Evolutionary conservation across 257 asterid genomes (phyloP), one percentile per base, ranked within the genome.

Genomic region (Nicotiana benthamiana): DNA sequence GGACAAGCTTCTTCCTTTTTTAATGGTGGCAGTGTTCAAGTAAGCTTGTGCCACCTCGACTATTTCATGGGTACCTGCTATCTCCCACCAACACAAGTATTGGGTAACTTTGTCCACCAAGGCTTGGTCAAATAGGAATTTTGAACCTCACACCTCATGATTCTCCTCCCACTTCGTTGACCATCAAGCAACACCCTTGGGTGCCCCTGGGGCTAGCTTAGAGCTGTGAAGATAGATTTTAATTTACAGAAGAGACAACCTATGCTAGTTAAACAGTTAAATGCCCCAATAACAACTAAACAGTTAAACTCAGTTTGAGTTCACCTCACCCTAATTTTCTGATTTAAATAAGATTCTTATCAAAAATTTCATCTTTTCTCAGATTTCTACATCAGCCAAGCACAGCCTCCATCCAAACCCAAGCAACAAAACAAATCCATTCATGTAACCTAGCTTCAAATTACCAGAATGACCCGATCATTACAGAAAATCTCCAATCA

Each of bases 391-490:
- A 43, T 70, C 77, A 46, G 16, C 79, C 46, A 48, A 72, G 24
- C 78, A 74, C 61, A 26, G 16, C 79, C 60, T 72, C 77, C 77
- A 72, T 72, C 77, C 36, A 72, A 52, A 52, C 57, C 57, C 57
- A 52, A 52, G 57, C 57, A 52, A 4, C 2, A 52, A 16, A 52
- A 52, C n/a, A 52, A 72, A 72, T 74, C 62, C 16, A 48, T 0
- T 48, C 79, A 74, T 74, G 9, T 74, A 51, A 74, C 62, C 61
- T 74, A 74, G 22, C 79, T 74, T 74, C 79, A 74, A 48, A 24
- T 74, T 74, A 74, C 17, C 79, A 74, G 40, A 46, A 24, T 48
- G 24, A 26, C 26, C 53, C 28, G 22, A 59, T 79, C 54, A 79
- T 79, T 77, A 10, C 26, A 22, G n/a, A 2, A 57, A 62, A 34